Percentiles rank a stretch among this genome's conserved stretches.
phyloP scores from a whole-genome alignment of 495 filamentous ascomycete species.

The Penicillium cinerascens region DNA sequence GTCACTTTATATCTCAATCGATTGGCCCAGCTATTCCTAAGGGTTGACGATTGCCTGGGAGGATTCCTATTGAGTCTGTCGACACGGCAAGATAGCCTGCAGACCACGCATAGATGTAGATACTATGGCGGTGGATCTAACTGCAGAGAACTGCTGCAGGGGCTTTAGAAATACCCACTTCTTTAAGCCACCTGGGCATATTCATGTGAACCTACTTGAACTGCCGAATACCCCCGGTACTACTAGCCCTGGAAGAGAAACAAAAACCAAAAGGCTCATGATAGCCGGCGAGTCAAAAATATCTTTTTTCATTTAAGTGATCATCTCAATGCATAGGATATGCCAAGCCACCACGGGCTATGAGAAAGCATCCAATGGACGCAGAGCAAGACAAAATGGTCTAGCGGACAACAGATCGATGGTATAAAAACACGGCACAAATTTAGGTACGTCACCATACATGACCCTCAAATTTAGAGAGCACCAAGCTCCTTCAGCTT shows the following conservation, averaged over 20 bases:
- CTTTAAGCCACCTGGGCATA: background rate
- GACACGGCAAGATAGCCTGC: too few species aligned
- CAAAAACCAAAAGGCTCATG: background rate
- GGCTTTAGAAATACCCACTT: background rate
- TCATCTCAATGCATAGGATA: background rate
- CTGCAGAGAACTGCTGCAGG: background rate
- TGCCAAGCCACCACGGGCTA: background rate
- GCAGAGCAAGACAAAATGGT: slow-evolving; percentile 8
- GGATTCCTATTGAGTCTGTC: too few species aligned
- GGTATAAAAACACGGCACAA: slow-evolving; percentile 28
- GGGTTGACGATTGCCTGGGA: too few species aligned
- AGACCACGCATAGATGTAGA: background rate
- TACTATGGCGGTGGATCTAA: background rate
- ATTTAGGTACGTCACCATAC: background rate
- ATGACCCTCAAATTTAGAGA: slow-evolving; percentile 49
- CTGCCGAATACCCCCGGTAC: background rate
- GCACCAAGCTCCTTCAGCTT: slow-evolving; percentile 96
- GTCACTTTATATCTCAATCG: background rate
- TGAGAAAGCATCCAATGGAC: background rate
- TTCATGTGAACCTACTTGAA: background rate
- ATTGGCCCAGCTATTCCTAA: background rate
- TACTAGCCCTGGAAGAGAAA: background rate
- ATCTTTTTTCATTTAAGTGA: background rate
- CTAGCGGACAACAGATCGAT: slow-evolving; percentile 19
- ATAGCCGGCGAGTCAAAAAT: background rate